Base-by-base conservation (phyloP, 1,284 basidiomycete species). In the Ceratobasidium sp. region DNA sequence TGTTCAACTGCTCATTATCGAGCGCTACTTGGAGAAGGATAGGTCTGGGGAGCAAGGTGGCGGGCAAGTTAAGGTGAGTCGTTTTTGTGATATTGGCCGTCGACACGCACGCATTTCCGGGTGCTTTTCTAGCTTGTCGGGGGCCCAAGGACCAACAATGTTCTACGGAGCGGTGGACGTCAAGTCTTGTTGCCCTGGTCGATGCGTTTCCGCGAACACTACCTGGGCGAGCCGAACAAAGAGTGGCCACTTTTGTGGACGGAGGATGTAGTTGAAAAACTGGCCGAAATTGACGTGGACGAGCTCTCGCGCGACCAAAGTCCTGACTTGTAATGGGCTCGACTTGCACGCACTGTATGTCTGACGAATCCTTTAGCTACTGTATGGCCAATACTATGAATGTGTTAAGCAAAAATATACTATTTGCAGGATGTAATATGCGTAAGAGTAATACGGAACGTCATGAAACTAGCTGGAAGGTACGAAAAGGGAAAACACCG, bases 391-490 rank as follows among this genome's bases (percentile, higher is more conserved):
- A 54, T 61, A 61, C 24, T 11, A 29, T 39, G 24, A 9, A 29
- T 22, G n/a, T n/a, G n/a, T 49, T 64, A 64, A 53, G n/a, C 54
- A 34, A 63, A 53, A 41, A 46, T 68, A 41, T 73, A 73, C 48
- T 73, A 73, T 73, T 73, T 73, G 71, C 71, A 62, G 58, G 58
- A 63, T 73, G 71, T 63, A 73, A 53, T 73, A 69, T 69, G 66
- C 66, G 54, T 41, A 22, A 48, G 54, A 41, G 49, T 58, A 24
- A 63, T 53, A 73, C 22, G 54, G 37, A 54, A 54, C 63, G 59
- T 54, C 71, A 73, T 73, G 71, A 73, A 73, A 73, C 59, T 73
- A 73, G 59, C 43, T 63, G 53, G 49, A 46, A 29, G 27, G 41
- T 73, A 73, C 71, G 71, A 63, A 73, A 49, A 48, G 54, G 48